These are phyloP conservation scores for Colletotrichum destructivum DNA, from an alignment of 2,329 filamentous ascomycete species.

Conservation along the genomic window DNA sequence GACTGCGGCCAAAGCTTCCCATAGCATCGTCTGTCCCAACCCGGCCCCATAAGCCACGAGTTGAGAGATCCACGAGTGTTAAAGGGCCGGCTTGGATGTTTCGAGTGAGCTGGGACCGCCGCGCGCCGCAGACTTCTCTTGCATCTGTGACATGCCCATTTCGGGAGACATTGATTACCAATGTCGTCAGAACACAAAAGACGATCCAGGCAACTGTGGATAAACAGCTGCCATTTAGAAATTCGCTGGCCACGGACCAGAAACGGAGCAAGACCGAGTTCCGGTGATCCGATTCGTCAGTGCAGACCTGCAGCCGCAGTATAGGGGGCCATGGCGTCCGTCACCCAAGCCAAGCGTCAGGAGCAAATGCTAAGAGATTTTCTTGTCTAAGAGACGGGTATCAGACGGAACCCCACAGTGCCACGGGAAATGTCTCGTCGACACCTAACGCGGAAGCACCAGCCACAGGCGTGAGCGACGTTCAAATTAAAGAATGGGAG, in stretches of 20 bases:
- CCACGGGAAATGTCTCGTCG: conserved; percentile 19
- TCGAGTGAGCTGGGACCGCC: conserved; percentile 3
- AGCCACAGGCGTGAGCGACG: conserved; percentile 3
- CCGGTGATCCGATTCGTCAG: not conserved
- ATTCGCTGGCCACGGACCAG: not conserved
- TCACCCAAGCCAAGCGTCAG: no score
- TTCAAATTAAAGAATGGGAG: not conserved
- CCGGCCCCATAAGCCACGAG: not conserved
- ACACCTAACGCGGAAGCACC: not conserved
- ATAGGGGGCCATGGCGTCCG: not conserved
- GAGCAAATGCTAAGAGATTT: no score
- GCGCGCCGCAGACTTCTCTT: not conserved
- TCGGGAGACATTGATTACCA: not conserved
- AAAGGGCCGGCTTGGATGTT: not conserved
- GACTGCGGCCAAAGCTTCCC: not conserved
- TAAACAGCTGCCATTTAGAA: not conserved
- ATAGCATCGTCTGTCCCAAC: conserved; percentile 3
- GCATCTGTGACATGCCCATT: conserved; percentile 1
- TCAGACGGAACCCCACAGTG: conserved; percentile 33
- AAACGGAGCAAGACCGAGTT: not conserved
- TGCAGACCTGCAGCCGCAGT: not conserved
- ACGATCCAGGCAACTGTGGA: not conserved
- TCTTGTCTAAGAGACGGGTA: conserved; percentile 25
- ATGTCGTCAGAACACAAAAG: conserved; percentile 9
- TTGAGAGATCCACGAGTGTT: not conserved